A percentile compares a stretch with the other conserved stretches of the same genome.
These are phyloP conservation scores for Pythium folliculosum DNA, from an alignment of 352 stramenopile genomes.

Conservation along the genomic window DNA sequence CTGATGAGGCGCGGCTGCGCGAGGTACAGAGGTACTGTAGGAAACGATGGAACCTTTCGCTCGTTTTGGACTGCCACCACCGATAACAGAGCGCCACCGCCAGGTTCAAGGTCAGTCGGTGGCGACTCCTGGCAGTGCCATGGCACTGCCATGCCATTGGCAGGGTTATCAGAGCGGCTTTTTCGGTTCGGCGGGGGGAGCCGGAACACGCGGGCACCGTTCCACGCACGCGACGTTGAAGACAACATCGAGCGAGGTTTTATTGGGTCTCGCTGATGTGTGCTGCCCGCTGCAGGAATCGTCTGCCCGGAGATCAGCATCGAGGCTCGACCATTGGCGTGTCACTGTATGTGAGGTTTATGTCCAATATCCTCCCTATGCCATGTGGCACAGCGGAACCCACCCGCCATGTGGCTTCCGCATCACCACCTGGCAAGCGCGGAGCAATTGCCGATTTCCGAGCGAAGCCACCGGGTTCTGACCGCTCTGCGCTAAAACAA, in stretches of 20 bases:
- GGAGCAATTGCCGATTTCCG: not conserved
- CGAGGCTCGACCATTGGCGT: not conserved
- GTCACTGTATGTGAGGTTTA: slow-evolving; percentile 7
- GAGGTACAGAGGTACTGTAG: too few relatives aligned
- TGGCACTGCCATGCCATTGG: too few relatives aligned
- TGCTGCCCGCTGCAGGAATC: not conserved
- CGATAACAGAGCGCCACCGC: not conserved
- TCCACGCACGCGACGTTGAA: slow-evolving; percentile 13
- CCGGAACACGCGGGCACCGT: slow-evolving; percentile 19
- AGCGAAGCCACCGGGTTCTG: not conserved
- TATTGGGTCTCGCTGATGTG: not conserved
- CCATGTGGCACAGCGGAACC: slow-evolving; percentile 13
- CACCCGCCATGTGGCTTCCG: slow-evolving; percentile 14
- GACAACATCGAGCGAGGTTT: slow-evolving; percentile 5
- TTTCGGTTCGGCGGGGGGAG: not conserved
- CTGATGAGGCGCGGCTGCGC: not conserved
- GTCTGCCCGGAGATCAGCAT: not conserved
- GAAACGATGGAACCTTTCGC: not conserved
- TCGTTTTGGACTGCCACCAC: not conserved
- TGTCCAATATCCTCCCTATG: not conserved
- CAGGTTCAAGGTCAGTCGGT: not conserved
- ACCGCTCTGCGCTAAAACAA: slow-evolving; percentile 14
- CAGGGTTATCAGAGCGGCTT: slow-evolving; percentile 13
- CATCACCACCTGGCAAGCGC: not conserved
- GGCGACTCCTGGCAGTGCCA: not conserved